Evolutionary conservation across 2,329 filamentous ascomycete genomes (phyloP).

Genomic region (Penicillium sp.): DNA sequence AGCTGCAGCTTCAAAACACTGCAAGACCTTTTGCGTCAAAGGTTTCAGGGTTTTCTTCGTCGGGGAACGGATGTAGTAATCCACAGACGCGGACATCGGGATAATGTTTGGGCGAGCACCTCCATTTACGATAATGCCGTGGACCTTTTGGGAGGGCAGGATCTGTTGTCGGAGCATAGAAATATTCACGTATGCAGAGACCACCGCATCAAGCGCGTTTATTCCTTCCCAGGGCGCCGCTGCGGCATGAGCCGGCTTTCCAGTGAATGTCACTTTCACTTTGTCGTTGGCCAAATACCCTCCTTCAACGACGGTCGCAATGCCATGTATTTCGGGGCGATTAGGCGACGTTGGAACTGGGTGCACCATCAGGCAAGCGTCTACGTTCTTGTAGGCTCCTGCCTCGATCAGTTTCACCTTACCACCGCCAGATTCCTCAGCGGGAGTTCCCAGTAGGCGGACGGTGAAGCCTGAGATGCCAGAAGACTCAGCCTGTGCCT

Average conservation of each 20-base stretch:
- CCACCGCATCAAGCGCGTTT: constrained; percentile 62
- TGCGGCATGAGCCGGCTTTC: constrained; percentile 60
- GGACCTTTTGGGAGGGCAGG: constrained; percentile 54
- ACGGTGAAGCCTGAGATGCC: constrained; percentile 32
- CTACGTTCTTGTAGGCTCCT: constrained; percentile 46
- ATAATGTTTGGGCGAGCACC: constrained; percentile 61
- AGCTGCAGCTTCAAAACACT: constrained; percentile 40
- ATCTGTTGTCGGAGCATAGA: constrained; percentile 61
- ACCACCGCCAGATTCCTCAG: constrained; percentile 42
- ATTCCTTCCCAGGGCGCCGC: constrained; percentile 60
- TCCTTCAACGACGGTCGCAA: constrained; percentile 30
- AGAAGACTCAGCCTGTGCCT: constrained; percentile 14
- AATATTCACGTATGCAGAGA: constrained; percentile 51
- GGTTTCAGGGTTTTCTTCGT: constrained; percentile 44
- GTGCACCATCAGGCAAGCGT: constrained; percentile 49
- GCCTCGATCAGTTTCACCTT: constrained; percentile 46
- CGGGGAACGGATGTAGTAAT: constrained; percentile 50
- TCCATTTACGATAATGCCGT: constrained; percentile 58
- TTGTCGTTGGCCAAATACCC: constrained; percentile 40
- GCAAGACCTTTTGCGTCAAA: constrained; percentile 32
- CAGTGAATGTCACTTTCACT: constrained; percentile 48
- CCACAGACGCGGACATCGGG: constrained; percentile 52
- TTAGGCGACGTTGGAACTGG: constrained; percentile 34
- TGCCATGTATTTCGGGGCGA: constrained; percentile 25
- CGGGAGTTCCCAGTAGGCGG: constrained; percentile 41